Evolutionary conservation across 805 yeast species (phyloP).

Genomic region (Alloascoidea africana): DNA sequence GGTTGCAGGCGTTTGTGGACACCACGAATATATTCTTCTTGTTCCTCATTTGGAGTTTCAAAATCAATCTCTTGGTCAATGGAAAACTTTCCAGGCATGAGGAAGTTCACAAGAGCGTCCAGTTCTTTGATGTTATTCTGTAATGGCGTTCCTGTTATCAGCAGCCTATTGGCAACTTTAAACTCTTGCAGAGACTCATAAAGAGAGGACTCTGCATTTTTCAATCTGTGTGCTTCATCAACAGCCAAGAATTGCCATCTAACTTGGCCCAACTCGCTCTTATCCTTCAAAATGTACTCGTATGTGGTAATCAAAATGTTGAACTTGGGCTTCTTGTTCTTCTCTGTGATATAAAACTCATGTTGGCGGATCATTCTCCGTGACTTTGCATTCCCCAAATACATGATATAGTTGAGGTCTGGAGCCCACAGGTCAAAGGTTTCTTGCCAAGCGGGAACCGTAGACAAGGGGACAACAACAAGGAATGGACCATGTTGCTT

Average conservation of each 20-base stretch:
- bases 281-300: constrained; percentile 88
- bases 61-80: constrained; percentile 94
- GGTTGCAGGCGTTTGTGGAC: constrained; percentile 81
- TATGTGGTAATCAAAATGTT: constrained; percentile 89
- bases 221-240: constrained; percentile 95
- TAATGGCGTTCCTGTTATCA: constrained; percentile 96
- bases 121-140: constrained; percentile 92
- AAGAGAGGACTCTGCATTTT: constrained; percentile 84
- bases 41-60: constrained; percentile 74
- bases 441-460: constrained; percentile 98
- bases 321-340: constrained; percentile 62
- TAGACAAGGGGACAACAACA: constrained; percentile 90
- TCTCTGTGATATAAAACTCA: constrained; percentile 58
- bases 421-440: constrained; percentile 98
- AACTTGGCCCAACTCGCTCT: constrained; percentile 61
- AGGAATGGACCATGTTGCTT: constrained; percentile 96
- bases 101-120: constrained; percentile 86
- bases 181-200: constrained; percentile 80
- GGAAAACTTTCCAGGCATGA: constrained; percentile 87
- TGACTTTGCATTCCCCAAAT: constrained; percentile 83
- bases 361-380: constrained; percentile 69
- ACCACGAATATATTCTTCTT: constrained; percentile 78
- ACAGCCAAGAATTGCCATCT: constrained; percentile 96
- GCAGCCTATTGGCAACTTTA: constrained; percentile 66
- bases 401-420: constrained; percentile 82